phyloP scores from a whole-genome alignment of 2,329 filamentous ascomycete species.

The Fusarium illudens region DNA sequence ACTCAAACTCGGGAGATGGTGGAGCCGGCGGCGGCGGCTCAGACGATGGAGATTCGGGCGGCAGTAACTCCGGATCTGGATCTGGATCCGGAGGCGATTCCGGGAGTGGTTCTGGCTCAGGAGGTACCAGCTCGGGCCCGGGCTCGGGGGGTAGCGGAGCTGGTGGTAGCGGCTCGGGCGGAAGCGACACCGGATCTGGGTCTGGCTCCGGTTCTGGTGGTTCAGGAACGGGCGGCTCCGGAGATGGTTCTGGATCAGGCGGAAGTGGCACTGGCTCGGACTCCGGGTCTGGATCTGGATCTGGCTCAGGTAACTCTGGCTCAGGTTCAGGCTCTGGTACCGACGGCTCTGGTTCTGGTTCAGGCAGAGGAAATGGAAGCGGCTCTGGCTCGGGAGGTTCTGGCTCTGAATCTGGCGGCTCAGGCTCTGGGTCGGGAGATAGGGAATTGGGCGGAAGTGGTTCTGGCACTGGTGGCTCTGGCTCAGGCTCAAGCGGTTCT shows the following conservation, averaged over 20 bases:
- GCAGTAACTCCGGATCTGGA: neutral
- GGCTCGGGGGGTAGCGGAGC: too few species aligned
- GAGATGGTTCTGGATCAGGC: neutral
- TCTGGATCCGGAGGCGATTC: too few species aligned
- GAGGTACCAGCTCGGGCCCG: too few species aligned
- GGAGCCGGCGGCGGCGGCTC: neutral
- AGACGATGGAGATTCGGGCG: neutral
- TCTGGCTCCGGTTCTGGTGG: neutral
- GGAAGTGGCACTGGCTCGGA: neutral
- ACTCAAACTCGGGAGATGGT: neutral
- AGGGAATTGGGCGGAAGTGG: too few species aligned
- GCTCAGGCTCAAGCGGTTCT: neutral
- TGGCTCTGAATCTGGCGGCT: neutral
- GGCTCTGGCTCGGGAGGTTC: neutral
- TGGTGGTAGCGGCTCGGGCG: too few species aligned
- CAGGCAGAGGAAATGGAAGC: neutral
- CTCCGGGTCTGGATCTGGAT: neutral
- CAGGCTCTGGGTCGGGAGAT: neutral
- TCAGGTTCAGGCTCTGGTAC: neutral
- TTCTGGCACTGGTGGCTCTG: neutral
- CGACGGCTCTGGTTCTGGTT: too few species aligned
- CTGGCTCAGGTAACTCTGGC: neutral
- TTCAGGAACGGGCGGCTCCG: too few species aligned
- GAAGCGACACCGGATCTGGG: too few species aligned
- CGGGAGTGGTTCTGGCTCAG: too few species aligned